Evolutionary conservation across 257 asterid genomes (phyloP).

Genomic region (Coffea canephora): DNA sequence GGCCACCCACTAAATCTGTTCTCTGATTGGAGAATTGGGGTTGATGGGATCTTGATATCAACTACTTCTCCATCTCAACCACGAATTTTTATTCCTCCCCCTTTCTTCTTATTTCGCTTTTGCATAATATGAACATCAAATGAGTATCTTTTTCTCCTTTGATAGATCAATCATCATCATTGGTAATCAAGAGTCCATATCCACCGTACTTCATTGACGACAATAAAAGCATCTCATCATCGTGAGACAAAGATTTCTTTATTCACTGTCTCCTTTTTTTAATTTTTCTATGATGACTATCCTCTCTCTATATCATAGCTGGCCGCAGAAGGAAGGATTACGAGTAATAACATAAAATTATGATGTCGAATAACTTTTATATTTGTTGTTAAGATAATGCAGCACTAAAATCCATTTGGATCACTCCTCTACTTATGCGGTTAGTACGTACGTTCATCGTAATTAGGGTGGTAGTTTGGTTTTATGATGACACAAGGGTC

Average conservation of each 20-base stretch:
- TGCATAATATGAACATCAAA: conserved; percentile 8
- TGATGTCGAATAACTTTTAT: too few species aligned
- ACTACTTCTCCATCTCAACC: conserved; percentile 31
- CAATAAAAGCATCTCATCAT: conserved; percentile 24
- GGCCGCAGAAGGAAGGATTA: conserved; percentile 9
- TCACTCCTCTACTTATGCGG: too few species aligned
- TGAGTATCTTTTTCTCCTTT: conserved; percentile 9
- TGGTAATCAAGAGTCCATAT: conserved; percentile 25
- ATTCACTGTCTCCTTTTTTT: conserved; percentile 1
- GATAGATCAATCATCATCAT: conserved; percentile 34
- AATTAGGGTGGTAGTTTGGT: too few species aligned
- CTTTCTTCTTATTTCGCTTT: not conserved
- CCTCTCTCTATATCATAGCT: conserved; percentile 7
- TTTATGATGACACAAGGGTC: too few species aligned
- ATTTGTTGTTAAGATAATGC: too few species aligned
- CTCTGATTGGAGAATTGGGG: conserved; percentile 20
- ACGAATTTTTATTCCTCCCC: conserved; percentile 13
- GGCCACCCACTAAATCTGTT: conserved; percentile 4
- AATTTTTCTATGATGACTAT: conserved; percentile 8
- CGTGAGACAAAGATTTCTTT: conserved; percentile 4
- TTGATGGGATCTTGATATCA: conserved; percentile 26
- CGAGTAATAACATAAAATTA: not conserved
- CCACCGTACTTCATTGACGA: conserved; percentile 11
- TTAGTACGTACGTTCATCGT: too few species aligned
- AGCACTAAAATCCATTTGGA: too few species aligned